Base-by-base conservation (phyloP, 2,329 filamentous ascomycete species). In the Gnomoniopsis smithogilvyi region DNA sequence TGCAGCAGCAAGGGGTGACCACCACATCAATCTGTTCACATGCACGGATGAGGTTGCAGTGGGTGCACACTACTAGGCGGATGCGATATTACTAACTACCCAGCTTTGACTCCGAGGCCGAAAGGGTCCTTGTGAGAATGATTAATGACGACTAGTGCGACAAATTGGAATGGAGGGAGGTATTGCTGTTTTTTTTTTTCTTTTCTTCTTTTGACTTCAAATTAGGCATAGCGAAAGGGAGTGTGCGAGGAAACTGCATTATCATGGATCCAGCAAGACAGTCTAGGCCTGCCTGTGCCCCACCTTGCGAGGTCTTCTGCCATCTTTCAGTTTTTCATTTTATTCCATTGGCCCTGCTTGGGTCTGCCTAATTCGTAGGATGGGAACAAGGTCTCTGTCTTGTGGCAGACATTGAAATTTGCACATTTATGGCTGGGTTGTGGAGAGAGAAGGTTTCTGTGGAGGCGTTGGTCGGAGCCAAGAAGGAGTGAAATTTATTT, bases 21-120 rank as follows among this genome's bases (percentile, higher is more conserved):
- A 93, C 61, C 91, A 97, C 71, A 87, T 99, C 68, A 97, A 96
- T 71, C 80, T 98, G 30, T 96, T 94, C 69, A 87, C 85, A 34
- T 92, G 89, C 73, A 82, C 85, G 62, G 80, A 80, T 55, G 75
- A 77, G 64, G 73, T 45, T 19, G 59, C 60, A 26, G 46, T 41
- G 22, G 53, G 57, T 36, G 51, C 53, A 38, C 49, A 59, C 24
- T 56, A 46, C 46, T 59, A 26, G 14, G 50, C 47, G 26, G 26
- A 8, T 30, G 8, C 8, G 8, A 30, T 48, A 30, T 4, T 8
- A 30, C 26, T 30, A 30, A 30, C 8, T 30, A 4, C 8, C 4
- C 26, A 30, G 26, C 26, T 30, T 46, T 19, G 34, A 45, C 36
- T 8, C 26, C 10, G 52, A 46, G 15, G 41, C 21, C 8, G 8